Base-by-base conservation (phyloP, 148 eudicot species). In the Dianthus caryophyllus region DNA sequence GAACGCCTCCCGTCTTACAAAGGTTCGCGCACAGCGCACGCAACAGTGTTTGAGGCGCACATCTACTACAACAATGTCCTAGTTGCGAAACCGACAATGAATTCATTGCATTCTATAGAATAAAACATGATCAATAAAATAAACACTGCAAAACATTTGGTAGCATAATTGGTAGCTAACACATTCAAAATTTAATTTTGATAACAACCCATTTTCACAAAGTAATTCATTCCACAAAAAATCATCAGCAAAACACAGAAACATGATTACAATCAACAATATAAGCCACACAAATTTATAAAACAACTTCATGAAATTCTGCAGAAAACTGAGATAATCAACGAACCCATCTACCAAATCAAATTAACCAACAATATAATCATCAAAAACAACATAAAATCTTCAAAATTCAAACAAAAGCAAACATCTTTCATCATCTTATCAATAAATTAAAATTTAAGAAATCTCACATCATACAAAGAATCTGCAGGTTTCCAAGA, bases 401-500 rank as follows among this genome's bases (percentile, higher is more conserved):
- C 6, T 41, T 41, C 44, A 41, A 6, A 9, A 41, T 41, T 33
- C 71, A 26, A 30, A 30, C 55, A 47, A 48, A 63, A 64, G 0
- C 44, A 76, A 55, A 41, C 6, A 26, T n/a, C n/a, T n/a, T n/a
- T n/a, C n/a, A n/a, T n/a, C n/a, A n/a, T n/a, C n/a, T n/a, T n/a
- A n/a, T 22, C 29, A 49, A 21, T 44, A 15, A 55, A 67, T 29
- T 54, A 70, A 12, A n/a, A n/a, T n/a, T n/a, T 33, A 0, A 2
- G 49, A 65, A 22, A 64, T 29, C 83, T 75, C 63, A 88, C 89
- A 72, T 78, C 49, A 52, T 6, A 17, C 5, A n/a, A 36, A 41
- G 80, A 72, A 38, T 81, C 86, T 17, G 56, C 73, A 26, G 68
- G 74, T 76, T 70, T 75, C 90, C 96, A 88, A 53, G 87, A 82